phyloP scores from a whole-genome alignment of 139 green algal species.

The Coccomyxa sp. region DNA sequence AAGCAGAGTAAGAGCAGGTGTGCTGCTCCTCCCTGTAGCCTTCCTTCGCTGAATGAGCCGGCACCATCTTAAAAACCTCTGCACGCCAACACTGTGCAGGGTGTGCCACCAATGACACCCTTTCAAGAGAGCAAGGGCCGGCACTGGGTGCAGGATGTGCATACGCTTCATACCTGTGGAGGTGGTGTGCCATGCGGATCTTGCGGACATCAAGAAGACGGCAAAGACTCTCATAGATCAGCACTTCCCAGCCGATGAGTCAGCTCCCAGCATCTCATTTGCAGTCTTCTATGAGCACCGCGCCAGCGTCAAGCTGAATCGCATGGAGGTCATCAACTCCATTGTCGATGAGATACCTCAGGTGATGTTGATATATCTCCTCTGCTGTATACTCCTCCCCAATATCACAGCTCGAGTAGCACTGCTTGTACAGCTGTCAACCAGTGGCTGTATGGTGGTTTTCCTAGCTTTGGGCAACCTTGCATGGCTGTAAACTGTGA shows the following conservation, averaged over 20 bases:
- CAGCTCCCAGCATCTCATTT: conserved; percentile 15
- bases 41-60: too few species aligned
- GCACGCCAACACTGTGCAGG: too few species aligned
- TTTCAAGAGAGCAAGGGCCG: too few species aligned
- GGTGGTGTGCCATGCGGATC: conserved; percentile 23
- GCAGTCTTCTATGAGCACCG: conserved; percentile 43
- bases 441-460: too few species aligned
- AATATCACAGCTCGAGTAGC: too few species aligned
- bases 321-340: conserved; percentile 49
- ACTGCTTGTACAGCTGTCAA: too few species aligned
- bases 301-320: conserved; percentile 27
- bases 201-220: conserved; percentile 38
- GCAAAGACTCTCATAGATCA: conserved; percentile 13
- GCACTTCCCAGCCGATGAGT: conserved; percentile 28
- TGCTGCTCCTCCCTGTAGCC: neutral
- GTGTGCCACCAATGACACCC: too few species aligned
- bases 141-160: conserved; percentile 25
- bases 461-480: too few species aligned
- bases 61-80: too few species aligned
- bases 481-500: neutral
- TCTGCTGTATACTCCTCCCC: neutral
- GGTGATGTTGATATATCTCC: conserved; percentile 3
- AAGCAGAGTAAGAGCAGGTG: conserved; percentile 23
- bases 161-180: conserved; percentile 45
- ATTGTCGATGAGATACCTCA: conserved; percentile 29